Evolutionary conservation across 306 rosid species (phyloP), one percentile per base, ranked within the genome.

Genomic region (Quercus berberidifolia): DNA sequence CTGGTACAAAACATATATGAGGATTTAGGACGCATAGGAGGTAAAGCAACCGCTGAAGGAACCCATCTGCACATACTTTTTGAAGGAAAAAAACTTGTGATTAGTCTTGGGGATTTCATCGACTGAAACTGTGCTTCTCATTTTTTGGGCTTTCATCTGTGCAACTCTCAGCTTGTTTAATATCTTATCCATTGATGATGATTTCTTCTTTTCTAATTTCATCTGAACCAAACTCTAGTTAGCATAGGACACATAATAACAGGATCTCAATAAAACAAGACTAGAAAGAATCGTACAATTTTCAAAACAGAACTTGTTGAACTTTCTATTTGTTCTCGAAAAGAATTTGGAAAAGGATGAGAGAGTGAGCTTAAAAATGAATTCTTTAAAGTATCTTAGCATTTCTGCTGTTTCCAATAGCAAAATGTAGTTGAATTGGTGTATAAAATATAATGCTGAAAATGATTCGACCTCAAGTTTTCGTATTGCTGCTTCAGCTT

Each of bases 151-250:
- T 86, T 84, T 91, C 80, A 81, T 82, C 83, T 91, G 91, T 17
- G 95, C 91, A 73, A 77, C 83, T 82, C 94, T 90, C 86, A 92
- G 87, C 82, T 88, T 91, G 86, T 84, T 87, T 82, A 86, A 73
- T 69, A 94, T 92, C 92, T 84, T 94, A 52, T 94, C 95, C 91
- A 94, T 88, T 12, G 93, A 81, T n/a, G 92, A 85, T 3, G 97
- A 88, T 85, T 89, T 91, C 83, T 83, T 90, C 93, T 85, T 92
- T 80, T 94, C 98, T 81, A 92, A 82, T 76, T 88, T 88, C 97
- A 92, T 83, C 98, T 94, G 97, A 81, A 65, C 69, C 85, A 82
- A 75, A 26, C 65, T 76, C 14, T 35, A 3, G 69, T 87, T 58
- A 87, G 74, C 26, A 54, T 55, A 57, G 9, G 25, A 23, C 65